These are phyloP conservation scores for Pleurotus eryngii DNA, from an alignment of 768 basidiomycete species.

Conservation along the genomic window DNA sequence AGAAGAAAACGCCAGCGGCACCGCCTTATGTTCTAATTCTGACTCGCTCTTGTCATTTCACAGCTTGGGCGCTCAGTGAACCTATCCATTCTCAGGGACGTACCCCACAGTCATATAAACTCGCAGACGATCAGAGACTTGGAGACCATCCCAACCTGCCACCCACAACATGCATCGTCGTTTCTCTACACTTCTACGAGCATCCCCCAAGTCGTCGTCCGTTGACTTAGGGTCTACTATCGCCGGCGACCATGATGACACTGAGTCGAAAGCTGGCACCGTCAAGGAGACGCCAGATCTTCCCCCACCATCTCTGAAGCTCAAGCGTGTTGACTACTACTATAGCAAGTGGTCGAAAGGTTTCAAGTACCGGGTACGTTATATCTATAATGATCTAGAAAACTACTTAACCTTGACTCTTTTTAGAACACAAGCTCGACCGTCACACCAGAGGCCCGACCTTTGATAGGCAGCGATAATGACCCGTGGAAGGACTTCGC, in stretches of 20 bases:
- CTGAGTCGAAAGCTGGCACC: constrained; percentile 31
- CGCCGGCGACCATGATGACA: constrained; percentile 19
- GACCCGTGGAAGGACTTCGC: constrained; percentile 58
- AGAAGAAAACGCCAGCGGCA: no score
- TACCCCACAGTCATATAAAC: not conserved
- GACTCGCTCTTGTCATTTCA: no score
- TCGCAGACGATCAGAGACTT: not conserved
- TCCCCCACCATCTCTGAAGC: constrained; percentile 45
- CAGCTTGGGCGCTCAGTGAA: no score
- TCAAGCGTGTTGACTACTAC: constrained; percentile 60
- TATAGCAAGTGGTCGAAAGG: constrained; percentile 53
- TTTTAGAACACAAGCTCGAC: constrained; percentile 50
- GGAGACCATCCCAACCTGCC: not conserved
- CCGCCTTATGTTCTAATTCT: no score
- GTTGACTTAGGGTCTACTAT: not conserved
- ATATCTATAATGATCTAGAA: no score
- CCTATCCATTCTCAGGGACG: not conserved
- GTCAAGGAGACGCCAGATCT: constrained; percentile 29
- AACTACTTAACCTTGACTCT: not conserved
- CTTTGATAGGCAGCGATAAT: constrained; percentile 36
- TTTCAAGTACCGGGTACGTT: constrained; percentile 46
- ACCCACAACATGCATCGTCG: constrained; percentile 1
- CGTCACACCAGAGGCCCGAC: constrained; percentile 45
- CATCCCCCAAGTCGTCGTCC: not conserved
- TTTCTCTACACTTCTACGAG: not conserved